Evolutionary conservation across 2,329 filamentous ascomycete species (phyloP).

Genomic region (Pseudovirgaria hyperparasitica): DNA sequence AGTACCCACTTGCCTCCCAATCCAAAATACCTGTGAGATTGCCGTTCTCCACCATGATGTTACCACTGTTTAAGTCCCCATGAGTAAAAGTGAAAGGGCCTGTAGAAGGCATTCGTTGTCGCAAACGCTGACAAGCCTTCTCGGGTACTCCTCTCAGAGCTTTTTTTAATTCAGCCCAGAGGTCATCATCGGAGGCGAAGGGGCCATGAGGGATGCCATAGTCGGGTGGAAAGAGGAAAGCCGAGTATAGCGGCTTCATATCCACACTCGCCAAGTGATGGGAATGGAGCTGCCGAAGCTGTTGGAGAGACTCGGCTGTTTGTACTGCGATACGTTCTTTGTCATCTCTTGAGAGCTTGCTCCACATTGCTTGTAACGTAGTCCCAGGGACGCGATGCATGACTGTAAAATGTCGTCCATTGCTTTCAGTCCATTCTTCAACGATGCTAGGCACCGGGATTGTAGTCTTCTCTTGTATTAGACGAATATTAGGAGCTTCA

Average conservation of each 20-base stretch:
- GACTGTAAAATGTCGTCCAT: constrained; percentile 2
- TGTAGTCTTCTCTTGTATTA: constrained; percentile 2
- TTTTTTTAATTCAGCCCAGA: constrained; percentile 2
- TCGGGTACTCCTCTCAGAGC: constrained; percentile 1
- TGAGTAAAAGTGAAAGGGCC: constrained; percentile 27
- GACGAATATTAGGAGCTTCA: too few species aligned
- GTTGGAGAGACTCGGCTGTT: constrained; percentile 2
- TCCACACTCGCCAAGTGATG: constrained; percentile 1
- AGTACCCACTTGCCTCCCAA: constrained; percentile 27
- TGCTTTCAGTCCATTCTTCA: constrained; percentile 2
- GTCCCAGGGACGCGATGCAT: constrained; percentile 2
- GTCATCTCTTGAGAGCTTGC: constrained; percentile 1
- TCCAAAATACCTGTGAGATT: constrained; percentile 27
- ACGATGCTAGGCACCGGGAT: constrained; percentile 4
- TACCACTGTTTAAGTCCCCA: constrained; percentile 22
- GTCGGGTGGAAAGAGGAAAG: constrained; percentile 2
- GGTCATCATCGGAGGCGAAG: constrained; percentile 2
- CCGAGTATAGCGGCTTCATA: constrained; percentile 2
- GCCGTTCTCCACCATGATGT: constrained; percentile 27
- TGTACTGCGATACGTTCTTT: constrained; percentile 3
- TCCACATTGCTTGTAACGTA: constrained; percentile 3
- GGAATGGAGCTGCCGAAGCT: constrained; percentile 2
- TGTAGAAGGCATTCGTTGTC: constrained; percentile 2
- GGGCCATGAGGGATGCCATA: not conserved
- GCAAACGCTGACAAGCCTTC: constrained; percentile 1